Evolutionary conservation across 768 basidiomycete species (phyloP).

Genomic region (Candolleomyces efflorescens): DNA sequence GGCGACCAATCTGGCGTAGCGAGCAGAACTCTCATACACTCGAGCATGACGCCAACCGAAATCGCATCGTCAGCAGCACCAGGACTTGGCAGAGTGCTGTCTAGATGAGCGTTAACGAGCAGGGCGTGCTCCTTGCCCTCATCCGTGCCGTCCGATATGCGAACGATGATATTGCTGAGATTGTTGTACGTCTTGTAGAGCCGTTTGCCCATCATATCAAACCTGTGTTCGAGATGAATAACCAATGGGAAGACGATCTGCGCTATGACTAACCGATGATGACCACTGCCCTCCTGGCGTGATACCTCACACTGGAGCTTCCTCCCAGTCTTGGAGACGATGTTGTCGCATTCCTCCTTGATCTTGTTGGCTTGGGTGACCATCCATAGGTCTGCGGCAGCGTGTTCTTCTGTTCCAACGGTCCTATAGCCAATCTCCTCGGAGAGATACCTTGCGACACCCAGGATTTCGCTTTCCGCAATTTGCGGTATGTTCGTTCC

Average conservation of each 20-base stretch:
- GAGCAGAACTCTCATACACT: conserved; percentile 75
- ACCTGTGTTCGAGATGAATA: conserved; percentile 41
- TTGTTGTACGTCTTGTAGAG: conserved; percentile 85
- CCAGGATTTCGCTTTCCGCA: conserved; percentile 66
- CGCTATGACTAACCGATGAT: conserved; percentile 62
- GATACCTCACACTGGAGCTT: conserved; percentile 90
- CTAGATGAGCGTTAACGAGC: conserved; percentile 85
- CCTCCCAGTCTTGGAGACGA: conserved; percentile 39
- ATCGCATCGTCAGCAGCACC: conserved; percentile 89
- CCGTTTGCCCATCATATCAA: conserved; percentile 86
- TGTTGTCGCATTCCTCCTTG: conserved; percentile 55
- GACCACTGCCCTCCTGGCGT: conserved; percentile 85
- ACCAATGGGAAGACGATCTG: neutral
- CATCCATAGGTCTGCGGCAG: conserved; percentile 82
- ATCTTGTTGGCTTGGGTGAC: conserved; percentile 59
- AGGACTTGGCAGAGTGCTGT: conserved; percentile 85
- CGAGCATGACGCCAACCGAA: conserved; percentile 88
- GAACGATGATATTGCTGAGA: conserved; percentile 86
- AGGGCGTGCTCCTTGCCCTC: conserved; percentile 77
- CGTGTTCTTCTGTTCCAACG: conserved; percentile 88
- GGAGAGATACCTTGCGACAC: conserved; percentile 61
- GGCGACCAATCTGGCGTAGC: conserved; percentile 67
- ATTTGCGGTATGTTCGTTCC: conserved; percentile 60
- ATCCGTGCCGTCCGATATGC: conserved; percentile 73
- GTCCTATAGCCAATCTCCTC: conserved; percentile 90